A percentile compares a stretch with the other conserved stretches of the same genome.
Conservation (phyloP, 2,329 filamentous ascomycete genomes). For the Fusarium xylarioides region DNA sequence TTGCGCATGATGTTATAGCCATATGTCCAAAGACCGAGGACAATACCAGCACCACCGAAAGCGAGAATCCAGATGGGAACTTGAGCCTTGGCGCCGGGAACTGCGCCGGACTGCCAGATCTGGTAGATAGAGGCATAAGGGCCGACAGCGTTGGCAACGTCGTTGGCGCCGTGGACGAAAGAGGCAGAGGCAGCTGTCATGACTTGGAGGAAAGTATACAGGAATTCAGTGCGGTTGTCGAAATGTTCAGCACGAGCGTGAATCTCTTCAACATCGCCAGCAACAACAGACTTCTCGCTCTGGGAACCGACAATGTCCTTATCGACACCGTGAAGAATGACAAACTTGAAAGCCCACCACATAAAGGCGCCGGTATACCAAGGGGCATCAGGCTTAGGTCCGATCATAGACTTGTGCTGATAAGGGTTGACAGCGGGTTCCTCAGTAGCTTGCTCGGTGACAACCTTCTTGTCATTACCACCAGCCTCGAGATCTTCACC, state of each 20-base stretch:
- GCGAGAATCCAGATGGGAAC: slow-evolving; percentile 70
- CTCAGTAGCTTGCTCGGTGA: slow-evolving; percentile 60
- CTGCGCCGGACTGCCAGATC: slow-evolving; percentile 62
- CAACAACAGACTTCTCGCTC: slow-evolving; percentile 53
- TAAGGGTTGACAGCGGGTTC: slow-evolving; percentile 59
- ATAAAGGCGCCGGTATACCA: slow-evolving; percentile 56
- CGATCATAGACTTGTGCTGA: slow-evolving; percentile 47
- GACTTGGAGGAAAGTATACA: slow-evolving; percentile 68
- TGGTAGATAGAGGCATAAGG: slow-evolving; percentile 71
- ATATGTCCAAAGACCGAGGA: slow-evolving; percentile 67
- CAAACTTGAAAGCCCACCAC: slow-evolving; percentile 57
- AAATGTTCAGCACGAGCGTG: slow-evolving; percentile 67
- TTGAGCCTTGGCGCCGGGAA: slow-evolving; percentile 54
- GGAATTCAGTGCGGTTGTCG: slow-evolving; percentile 69
- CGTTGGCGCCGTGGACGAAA: slow-evolving; percentile 74
- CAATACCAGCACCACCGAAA: slow-evolving; percentile 61
- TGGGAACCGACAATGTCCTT: slow-evolving; percentile 52
- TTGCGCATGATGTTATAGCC: slow-evolving; percentile 73
- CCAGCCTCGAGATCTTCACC: slow-evolving; percentile 38
- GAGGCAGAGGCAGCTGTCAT: slow-evolving; percentile 70
- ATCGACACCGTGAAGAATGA: slow-evolving; percentile 58
- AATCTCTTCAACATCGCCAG: slow-evolving; percentile 62
- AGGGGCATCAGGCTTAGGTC: slow-evolving; percentile 52
- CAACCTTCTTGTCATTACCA: slow-evolving; percentile 41
- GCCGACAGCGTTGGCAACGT: slow-evolving; percentile 70